A percentile compares a stretch with the other conserved stretches of the same genome.
These are phyloP conservation scores for Oryza glumipatula DNA, from an alignment of 176 grass and related monocot species.

Conservation along the genomic window DNA sequence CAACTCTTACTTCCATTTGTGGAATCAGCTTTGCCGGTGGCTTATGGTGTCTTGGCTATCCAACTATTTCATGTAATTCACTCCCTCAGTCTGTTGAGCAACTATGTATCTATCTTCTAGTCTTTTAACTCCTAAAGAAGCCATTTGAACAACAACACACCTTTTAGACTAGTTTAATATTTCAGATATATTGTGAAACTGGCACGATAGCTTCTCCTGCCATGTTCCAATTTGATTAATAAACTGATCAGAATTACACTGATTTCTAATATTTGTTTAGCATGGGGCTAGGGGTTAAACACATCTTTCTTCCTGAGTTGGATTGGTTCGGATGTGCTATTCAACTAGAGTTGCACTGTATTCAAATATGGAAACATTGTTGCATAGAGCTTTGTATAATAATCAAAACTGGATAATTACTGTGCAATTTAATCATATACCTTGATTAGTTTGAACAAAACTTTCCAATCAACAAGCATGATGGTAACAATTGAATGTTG, in stretches of 20 bases:
- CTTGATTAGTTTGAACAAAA: conserved; percentile 5
- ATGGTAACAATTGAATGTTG: neutral
- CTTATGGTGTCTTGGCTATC: conserved; percentile 90
- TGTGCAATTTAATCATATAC: neutral
- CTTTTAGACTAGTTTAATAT: neutral
- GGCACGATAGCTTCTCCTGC: neutral
- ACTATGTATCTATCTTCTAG: conserved; percentile 10
- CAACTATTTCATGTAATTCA: conserved; percentile 92
- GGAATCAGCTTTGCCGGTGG: conserved; percentile 90
- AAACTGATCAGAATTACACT: neutral
- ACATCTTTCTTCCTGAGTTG: conserved; percentile 20
- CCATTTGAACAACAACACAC: neutral
- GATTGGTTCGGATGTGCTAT: conserved; percentile 22
- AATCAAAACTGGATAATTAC: neutral
- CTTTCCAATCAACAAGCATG: neutral
- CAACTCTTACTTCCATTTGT: conserved; percentile 86
- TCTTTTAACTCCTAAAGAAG: conserved; percentile 22
- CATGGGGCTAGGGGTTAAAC: neutral
- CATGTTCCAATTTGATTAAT: neutral
- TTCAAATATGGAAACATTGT: neutral
- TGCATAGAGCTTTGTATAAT: neutral
- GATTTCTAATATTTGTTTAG: neutral
- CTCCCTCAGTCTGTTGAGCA: conserved; percentile 25
- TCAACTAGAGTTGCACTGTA: neutral
- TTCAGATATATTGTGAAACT: neutral